These are phyloP conservation scores for Sistotremastrum suecicum DNA, from an alignment of 768 basidiomycete genomes.

Conservation along the genomic window DNA sequence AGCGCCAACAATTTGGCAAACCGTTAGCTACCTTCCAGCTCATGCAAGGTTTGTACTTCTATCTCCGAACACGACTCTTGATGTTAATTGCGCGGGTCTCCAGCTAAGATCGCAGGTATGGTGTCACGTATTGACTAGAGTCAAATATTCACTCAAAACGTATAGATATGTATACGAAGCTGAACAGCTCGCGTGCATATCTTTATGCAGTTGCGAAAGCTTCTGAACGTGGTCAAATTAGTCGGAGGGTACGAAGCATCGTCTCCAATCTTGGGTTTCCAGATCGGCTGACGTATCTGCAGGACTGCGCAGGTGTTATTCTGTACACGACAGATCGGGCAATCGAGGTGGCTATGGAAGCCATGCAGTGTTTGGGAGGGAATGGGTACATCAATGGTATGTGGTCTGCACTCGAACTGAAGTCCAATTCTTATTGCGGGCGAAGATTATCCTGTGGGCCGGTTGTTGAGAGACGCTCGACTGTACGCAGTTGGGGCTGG, in stretches of 20 bases:
- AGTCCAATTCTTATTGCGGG: neutral
- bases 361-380: slow-evolving; percentile 87
- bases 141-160: slow-evolving; percentile 33
- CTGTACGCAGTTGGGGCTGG: slow-evolving; percentile 94
- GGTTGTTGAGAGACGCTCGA: slow-evolving; percentile 75
- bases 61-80: neutral
- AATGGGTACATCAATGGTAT: slow-evolving; percentile 92
- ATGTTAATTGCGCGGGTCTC: neutral
- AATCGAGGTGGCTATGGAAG: slow-evolving; percentile 81
- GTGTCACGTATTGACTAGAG: slow-evolving; percentile 21
- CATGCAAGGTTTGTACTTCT: slow-evolving; percentile 64
- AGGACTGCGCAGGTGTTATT: slow-evolving; percentile 95
- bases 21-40: slow-evolving; percentile 85
- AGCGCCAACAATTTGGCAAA: slow-evolving; percentile 81
- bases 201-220: slow-evolving; percentile 88
- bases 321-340: slow-evolving; percentile 87
- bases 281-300: slow-evolving; percentile 1
- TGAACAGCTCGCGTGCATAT: slow-evolving; percentile 78
- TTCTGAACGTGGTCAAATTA: slow-evolving; percentile 68
- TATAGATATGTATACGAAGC: slow-evolving; percentile 90
- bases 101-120: slow-evolving; percentile 7
- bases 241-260: slow-evolving; percentile 46
- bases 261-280: neutral
- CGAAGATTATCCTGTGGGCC: slow-evolving; percentile 79
- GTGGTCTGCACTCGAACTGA: slow-evolving; percentile 7